Evolutionary conservation across 75 land plant genomes (phyloP), one percentile per base, ranked within the genome.

Genomic region (Selaginella tamariscina): DNA sequence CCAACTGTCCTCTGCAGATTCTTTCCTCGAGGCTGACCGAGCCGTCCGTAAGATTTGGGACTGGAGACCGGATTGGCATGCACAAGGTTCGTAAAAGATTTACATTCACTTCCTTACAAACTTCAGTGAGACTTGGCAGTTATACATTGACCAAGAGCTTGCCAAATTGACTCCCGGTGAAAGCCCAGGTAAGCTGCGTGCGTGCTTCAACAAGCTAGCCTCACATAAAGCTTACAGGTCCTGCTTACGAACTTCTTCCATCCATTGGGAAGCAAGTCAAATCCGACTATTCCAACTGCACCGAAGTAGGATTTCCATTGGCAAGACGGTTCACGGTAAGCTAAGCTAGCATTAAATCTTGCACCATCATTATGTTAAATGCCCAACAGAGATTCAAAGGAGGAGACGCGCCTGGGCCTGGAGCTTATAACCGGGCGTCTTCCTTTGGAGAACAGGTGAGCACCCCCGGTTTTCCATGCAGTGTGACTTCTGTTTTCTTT

Each of bases 221-320:
- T 39, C 49, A 5, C 49, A 39, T 39, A 15, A 39, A 5, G 49
- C 11, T 5, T 5, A 39, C 49, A 39, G 49, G 49, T 5, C 49
- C 49, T 39, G 49, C 49, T 5, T 39, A 39, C 49, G 49, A 39
- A 15, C 49, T 39, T 5, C 11, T 39, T 39, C 49, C 49, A 5
- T 39, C 49, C 49, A 39, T 39, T 15, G 49, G 49, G 49, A 39
- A 39, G 49, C 49, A 39, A 39, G 49, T 39, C 49, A 39, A 39
- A 15, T 39, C 49, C 11, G 49, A 39, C 49, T 39, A 39, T 15
- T 15, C 5, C 11, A 39, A 39, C 49, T 15, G 11, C 49, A 15
- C 49, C 5, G 49, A 39, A 39, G 49, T 39, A 5, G 49, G 11
- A 15, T 39, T 39, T 15, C 49, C 49, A 5, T 39, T 39, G 49